Base-by-base conservation (phyloP, 192 early-diverging fungal genomes). In the Gonapodya sp. region DNA sequence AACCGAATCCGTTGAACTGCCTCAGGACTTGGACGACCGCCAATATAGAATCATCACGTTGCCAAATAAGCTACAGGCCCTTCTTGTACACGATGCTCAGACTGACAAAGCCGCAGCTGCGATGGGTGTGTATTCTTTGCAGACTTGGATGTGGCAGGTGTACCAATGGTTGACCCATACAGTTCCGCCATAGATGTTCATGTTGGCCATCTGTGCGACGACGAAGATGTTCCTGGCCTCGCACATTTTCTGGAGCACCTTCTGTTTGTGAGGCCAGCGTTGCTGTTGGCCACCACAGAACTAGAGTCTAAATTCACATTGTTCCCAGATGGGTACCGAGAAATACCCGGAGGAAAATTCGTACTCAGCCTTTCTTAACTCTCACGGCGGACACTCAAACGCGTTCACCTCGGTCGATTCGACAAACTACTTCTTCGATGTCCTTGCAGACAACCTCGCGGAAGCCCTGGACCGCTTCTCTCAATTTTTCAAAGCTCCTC, bases 401-500 rank as follows among this genome's bases (percentile, higher is more conserved):
- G 95, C 95, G 0, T 96, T 92, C 82, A 96, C 95, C 18, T 84
- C 85, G 33, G 84, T 88, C 1, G 94, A 95, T 75, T 86, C 92
- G 77, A 95, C 94, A n/a, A 95, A 95, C 83, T 96, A 95, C 82
- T 94, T 94, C 83, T 96, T 95, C 89, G 93, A 94, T 64, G 93
- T 95, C 24, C 84, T 83, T 18, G 85, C 84, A 36, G 89, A 91
- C 46, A 86, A 85, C 35, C 84, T 93, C 2, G 90, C 91, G 81
- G 89, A 86, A n/a, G 90, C 90, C 33, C 83, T 93, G 33, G 93
- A 93, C 81, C 87, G 94, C 36, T 96, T 96, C 83, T 90, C 95
- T 8, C 93, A 96, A 83, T 99, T 98, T 84, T 99, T 99, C 82
- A 95, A 96, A 35, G 87, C 88, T 33, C 96, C 97, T 36, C 90